Evolutionary conservation across 371 early-diverging fungal genomes (phyloP).

Genomic region (Mucor mucedo): DNA sequence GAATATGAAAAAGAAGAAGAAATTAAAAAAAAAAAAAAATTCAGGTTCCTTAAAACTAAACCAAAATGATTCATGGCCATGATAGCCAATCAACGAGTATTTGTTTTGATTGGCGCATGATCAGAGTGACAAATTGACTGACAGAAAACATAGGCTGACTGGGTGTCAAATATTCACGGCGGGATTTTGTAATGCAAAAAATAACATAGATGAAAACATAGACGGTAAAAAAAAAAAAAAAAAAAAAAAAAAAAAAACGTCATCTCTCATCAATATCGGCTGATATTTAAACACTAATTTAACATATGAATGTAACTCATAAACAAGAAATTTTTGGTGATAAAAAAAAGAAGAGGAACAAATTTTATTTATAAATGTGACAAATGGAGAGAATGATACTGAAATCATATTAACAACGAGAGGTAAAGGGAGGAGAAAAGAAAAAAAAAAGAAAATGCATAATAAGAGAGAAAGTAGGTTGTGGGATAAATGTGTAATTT

Average conservation of each 20-base stretch:
- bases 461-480: background rate
- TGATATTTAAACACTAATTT: no score
- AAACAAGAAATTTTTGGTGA: no score
- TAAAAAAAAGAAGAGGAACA: no score
- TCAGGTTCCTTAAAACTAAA: background rate
- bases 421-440: no score
- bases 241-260: no score
- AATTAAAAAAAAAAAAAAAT: slow-evolving; percentile 19
- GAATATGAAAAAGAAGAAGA: slow-evolving; percentile 1
- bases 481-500: background rate
- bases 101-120: slow-evolving; percentile 20
- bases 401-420: no score
- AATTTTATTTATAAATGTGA: no score
- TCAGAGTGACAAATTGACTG: slow-evolving; percentile 18
- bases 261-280: no score
- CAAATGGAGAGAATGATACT: no score
- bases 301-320: no score
- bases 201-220: no score
- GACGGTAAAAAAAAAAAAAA: no score
- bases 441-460: background rate
- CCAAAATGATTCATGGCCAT: slow-evolving; percentile 34
- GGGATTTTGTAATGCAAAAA: background rate
- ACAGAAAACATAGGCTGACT: slow-evolving; percentile 5
- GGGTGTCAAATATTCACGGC: background rate
- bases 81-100: slow-evolving; percentile 27